Base-by-base conservation (phyloP, 1,284 basidiomycete genomes). In the Apiotrichum montevideense region DNA sequence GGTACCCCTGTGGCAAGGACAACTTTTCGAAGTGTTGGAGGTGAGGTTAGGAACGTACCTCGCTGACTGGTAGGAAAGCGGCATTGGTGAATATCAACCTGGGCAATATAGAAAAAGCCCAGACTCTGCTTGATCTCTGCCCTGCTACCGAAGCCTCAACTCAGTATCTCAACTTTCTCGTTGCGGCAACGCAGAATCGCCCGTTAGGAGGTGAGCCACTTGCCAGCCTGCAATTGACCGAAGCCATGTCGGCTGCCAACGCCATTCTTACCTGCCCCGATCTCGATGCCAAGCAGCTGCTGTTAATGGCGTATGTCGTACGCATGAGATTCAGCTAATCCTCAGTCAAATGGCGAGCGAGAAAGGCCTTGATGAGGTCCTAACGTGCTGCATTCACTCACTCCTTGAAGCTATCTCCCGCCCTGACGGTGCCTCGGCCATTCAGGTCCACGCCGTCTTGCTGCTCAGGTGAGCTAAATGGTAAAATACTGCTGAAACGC, bases 91-190 rank as follows among this genome's bases (percentile, higher is more conserved):
- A 42, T n/a, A 59, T 59, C 48, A 41, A 59, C 32, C 46, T 35
- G 0, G 51, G 44, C 4, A 52, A 56, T 6, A 33, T 46, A 1
- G 47, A 11, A 0, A n/a, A 21, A 8, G 58, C 58, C 2, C 42
- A 46, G 11, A 41, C 37, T 6, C 54, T 51, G 14, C 46, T 63
- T 2, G 35, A 56, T 15, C 33, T 50, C 10, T 63, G 59, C 45
- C 47, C 61, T 0, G 29, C 55, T 0, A 35, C 39, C 1, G 63
- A 63, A 21, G 61, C 63, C 2, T 39, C 61, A 0, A 65, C 61
- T 0, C 63, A 65, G 33, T 63, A 65, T 39, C 59, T 65, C 5
- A 35, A 37, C 29, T 65, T 63, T 35, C 54, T 65, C 2, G 33
- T 57, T 3, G 63, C 63, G 2, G 44, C 46, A 1, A 35, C 47